These are phyloP conservation scores for Suhomyces sp. DNA, from an alignment of 805 yeast genomes.

Conservation along the genomic window DNA sequence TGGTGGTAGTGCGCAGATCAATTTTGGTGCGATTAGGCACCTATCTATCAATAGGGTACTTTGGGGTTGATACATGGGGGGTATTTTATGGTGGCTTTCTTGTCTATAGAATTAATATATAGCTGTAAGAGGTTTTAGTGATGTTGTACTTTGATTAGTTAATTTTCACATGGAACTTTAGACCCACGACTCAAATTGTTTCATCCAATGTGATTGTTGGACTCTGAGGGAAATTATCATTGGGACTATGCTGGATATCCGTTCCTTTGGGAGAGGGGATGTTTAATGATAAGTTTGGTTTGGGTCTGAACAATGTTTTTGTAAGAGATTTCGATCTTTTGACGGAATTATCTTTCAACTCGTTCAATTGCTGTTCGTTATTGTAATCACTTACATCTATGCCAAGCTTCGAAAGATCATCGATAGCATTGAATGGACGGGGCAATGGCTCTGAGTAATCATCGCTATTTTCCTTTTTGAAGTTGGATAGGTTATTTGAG, in stretches of 20 bases:
- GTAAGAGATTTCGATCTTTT: constrained; percentile 30
- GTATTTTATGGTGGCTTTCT: no score
- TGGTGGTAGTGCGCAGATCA: constrained; percentile 2
- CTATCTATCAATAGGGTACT: no score
- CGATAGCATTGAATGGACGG: constrained; percentile 25
- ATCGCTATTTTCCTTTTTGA: constrained; percentile 21
- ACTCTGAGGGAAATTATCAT: constrained; percentile 15
- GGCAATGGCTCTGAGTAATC: constrained; percentile 39
- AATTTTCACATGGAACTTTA: no score
- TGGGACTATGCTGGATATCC: not conserved
- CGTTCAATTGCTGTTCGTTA: constrained; percentile 21
- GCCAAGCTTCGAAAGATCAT: constrained; percentile 32
- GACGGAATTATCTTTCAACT: constrained; percentile 13
- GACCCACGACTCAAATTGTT: constrained; percentile 6
- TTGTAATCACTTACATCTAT: constrained; percentile 28
- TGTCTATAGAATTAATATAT: no score
- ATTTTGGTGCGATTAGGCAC: not conserved
- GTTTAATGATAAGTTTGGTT: constrained; percentile 18
- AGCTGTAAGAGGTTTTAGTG: no score
- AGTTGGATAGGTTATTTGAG: constrained; percentile 21
- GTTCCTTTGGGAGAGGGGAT: constrained; percentile 7
- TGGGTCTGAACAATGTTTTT: constrained; percentile 38
- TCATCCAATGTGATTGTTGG: constrained; percentile 44
- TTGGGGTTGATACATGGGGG: no score
- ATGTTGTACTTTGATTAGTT: no score